Base-by-base conservation (phyloP, 805 yeast species). In the Cyberlindnera samutprakarnensis region DNA sequence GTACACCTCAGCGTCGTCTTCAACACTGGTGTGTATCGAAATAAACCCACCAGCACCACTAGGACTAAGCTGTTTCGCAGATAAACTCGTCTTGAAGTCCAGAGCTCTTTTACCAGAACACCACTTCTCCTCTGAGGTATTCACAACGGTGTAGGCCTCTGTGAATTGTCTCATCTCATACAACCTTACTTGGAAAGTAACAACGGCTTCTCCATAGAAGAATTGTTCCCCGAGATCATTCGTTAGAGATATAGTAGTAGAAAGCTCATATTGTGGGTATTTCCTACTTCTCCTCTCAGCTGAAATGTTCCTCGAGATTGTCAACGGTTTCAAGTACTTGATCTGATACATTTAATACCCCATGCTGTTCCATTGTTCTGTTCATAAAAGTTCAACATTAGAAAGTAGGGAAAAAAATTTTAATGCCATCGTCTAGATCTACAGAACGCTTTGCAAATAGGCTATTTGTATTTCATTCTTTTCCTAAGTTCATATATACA, bases 151-250 rank as follows among this genome's bases (percentile, higher is more conserved):
- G 14, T 21, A 35, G 7, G n/a, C 21, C 11, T 23, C 27, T 14
- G 11, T 28, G 14, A 23, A 14, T 20, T 6, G 6, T 21, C 7
- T 19, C 21, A 19, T 8, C 10, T 7, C 7, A 14, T 43, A 35
- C 15, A n/a, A 19, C 16, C 43, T 35, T 2, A 35, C 30, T 12
- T 39, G 36, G 7, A 42, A 16, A 0, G 41, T 28, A 7, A 49
- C 17, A 0, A 33, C 18, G 2, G 48, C 43, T 17, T 47, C 41
- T 6, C 66, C 68, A 31, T 49, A 51, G 43, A 59, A 62, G 35
- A 52, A 55, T 26, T 44, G 46, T 16, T 64, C 68, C 4, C 69
- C 69, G 2, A 64, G 51, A 36, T 64, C 69, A 27, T 63, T 64
- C 3, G 62, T 46, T 12, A 64, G 35, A 2, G 56, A 41, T 10